Conservation (phyloP, 1,284 basidiomycete genomes). For the Trichosporon inkin region DNA sequence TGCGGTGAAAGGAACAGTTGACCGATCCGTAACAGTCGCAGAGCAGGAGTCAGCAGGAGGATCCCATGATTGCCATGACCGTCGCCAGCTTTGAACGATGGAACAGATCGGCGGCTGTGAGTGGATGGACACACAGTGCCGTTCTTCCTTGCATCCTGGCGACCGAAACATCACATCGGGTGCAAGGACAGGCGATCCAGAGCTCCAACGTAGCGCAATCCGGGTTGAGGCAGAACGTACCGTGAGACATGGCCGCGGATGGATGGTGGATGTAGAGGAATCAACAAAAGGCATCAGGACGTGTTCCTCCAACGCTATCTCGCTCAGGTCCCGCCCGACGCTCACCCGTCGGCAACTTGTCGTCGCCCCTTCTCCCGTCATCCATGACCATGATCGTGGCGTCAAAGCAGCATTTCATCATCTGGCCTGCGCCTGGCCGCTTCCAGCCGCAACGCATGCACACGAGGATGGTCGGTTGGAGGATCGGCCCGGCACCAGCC, state of each 20-base stretch:
- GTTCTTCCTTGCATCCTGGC: neutral
- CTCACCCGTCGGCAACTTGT: neutral
- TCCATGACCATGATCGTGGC: neutral
- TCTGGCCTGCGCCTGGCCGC: no score
- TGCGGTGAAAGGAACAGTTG: neutral
- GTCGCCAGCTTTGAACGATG: no score
- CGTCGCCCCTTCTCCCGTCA: neutral
- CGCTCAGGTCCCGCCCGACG: slow-evolving; percentile 2
- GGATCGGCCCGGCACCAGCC: no score
- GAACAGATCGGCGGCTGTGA: no score
- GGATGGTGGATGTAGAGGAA: slow-evolving; percentile 8
- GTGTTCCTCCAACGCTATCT: neutral
- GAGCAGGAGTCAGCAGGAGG: no score
- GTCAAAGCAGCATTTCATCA: no score
- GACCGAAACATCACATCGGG: neutral
- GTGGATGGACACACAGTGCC: neutral
- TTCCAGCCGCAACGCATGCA: no score
- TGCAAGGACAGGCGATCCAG: neutral
- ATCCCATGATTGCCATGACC: no score
- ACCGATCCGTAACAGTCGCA: no score
- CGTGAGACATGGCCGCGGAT: slow-evolving; percentile 12
- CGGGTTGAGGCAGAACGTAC: neutral
- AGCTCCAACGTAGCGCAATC: neutral
- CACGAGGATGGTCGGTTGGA: no score
- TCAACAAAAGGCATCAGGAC: neutral